Evolutionary conservation across 495 filamentous ascomycete genomes (phyloP), one percentile per base, ranked within the genome.

Genomic region (Penicillium diatomitis): DNA sequence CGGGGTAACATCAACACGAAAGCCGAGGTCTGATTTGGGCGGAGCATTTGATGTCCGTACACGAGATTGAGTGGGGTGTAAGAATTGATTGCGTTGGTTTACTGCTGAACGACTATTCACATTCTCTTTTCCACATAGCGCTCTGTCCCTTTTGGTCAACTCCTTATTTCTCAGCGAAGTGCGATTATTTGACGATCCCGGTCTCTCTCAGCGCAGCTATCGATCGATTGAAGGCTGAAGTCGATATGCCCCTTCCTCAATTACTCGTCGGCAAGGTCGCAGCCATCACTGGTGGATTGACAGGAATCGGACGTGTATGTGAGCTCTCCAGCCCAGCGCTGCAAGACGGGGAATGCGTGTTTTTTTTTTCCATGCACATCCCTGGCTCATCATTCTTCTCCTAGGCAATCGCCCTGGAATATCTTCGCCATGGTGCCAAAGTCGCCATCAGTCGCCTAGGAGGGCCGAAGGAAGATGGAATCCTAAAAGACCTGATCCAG

Each of bases 261-360:
- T 71, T 87, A 53, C 75, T 90, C 37, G 64, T 68, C 6, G 73
- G 72, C 62, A 86, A 86, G 55, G 79, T 77, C 4, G 82, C 81
- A 51, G 80, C 83, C 54, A 79, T 88, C 50, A 87, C 84, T 0
- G 84, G 84, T 46, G 81, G 79, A 47, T 81, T 80, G 2, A 83
- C 83, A 0, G 84, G 84, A 41, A 86, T 88, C 51, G 84, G 84
- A 36, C 79, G 83, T 27, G 83, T 49, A 49, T 27, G 32, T 8
- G 9, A 7, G 31, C 41, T 7, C 20, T 44, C 3, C 4, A 36
- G 34, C 34, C 20, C 1, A 36, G 34, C 34, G 34, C 6, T 20
- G n/a, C 29, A 9, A 7, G n/a, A 32, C 20, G 29, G 34, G 27
- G 6, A 20, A 11, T 4, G 8, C 8, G 2, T 20, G 4, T 41